Conservation (phyloP, 169 alveolate species). For the Plasmodium gallinaceum region DNA sequence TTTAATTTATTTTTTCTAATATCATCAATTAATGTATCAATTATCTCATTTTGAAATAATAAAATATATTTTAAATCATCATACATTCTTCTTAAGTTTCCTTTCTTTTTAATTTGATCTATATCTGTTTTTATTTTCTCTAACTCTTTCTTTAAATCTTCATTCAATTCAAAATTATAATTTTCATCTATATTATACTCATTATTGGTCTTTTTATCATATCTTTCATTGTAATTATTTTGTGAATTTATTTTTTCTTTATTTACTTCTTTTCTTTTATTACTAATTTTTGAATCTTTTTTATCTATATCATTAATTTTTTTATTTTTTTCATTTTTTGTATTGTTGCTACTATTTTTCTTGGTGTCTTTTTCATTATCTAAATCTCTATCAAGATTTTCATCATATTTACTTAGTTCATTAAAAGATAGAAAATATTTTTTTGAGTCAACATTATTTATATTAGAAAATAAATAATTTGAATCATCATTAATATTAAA, state of each 20-base stretch:
- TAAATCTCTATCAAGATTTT: constrained; percentile 11
- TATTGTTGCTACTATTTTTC: not conserved
- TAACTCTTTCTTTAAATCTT: constrained; percentile 63
- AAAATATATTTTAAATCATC: constrained; percentile 73
- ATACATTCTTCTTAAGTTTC: constrained; percentile 59
- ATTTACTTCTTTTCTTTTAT: constrained; percentile 38
- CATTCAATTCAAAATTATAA: constrained; percentile 57
- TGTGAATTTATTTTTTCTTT: not conserved
- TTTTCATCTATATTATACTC: constrained; percentile 6
- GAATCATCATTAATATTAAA: constrained; percentile 41
- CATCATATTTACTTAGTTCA: constrained; percentile 45
- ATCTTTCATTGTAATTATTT: constrained; percentile 2
- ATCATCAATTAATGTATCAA: constrained; percentile 57
- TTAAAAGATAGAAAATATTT: constrained; percentile 61
- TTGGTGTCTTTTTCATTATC: constrained; percentile 2
- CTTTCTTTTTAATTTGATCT: constrained; percentile 61
- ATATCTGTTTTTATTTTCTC: constrained; percentile 68
- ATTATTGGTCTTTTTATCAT: not conserved
- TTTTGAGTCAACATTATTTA: constrained; percentile 28
- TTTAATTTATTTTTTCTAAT: constrained; percentile 60
- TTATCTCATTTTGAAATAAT: constrained; percentile 67
- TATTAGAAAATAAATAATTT: constrained; percentile 35
- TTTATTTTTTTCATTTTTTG: not conserved
- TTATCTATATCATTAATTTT: not conserved
- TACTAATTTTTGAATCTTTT: constrained; percentile 11